Evolutionary conservation across 768 basidiomycete genomes (phyloP), one percentile per base, ranked within the genome.

Genomic region (Podaxis rugospora): DNA sequence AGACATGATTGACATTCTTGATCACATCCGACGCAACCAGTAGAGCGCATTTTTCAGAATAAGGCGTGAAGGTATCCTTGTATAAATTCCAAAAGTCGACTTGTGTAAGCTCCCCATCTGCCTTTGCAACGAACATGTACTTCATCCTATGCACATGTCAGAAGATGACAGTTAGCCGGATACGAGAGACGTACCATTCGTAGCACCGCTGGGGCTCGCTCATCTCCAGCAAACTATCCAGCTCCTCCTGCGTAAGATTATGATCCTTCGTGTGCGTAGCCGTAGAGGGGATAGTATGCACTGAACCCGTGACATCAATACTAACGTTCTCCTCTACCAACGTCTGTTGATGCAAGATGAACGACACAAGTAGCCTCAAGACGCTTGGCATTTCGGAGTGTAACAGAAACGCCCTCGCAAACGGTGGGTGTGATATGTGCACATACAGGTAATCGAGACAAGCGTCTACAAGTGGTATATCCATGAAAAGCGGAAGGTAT

Each of bases 51-150:
- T 78, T 78, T 1, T 85, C 82, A 61, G 80, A 71, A 67, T 78
- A 80, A 0, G 86, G 84, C 1, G 82, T 74, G 67, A 98, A 97
- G 1, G 84, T 84, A 61, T 91, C 89, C 63, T 90, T 88, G 75
- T 99, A 99, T 11, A 95, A 80, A 59, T 85, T 93, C 95, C 96
- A 99, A 68, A 99, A 93, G 58, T 92, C 88, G 36, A 96, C 93
- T 72, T 98, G 97, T 0, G 93, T 94, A 50, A 98, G 76, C 68
- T 95, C 91, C 3, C 89, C 85, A 3, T 89, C 86, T 1, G 87
- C 72, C 62, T 88, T 87, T 16, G 87, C 78, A 14, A 89, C 80
- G 67, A 95, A 98, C 80, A 93, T 90, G n/a, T 80, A 74, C 68
- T 85, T 87, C 91, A 99, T 96, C 96, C 96, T 95, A 68, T 23